Percentiles rank a stretch among this genome's conserved stretches.
phyloP scores from a whole-genome alignment of 2,329 filamentous ascomycete genomes.

The Cercospora sp. region DNA sequence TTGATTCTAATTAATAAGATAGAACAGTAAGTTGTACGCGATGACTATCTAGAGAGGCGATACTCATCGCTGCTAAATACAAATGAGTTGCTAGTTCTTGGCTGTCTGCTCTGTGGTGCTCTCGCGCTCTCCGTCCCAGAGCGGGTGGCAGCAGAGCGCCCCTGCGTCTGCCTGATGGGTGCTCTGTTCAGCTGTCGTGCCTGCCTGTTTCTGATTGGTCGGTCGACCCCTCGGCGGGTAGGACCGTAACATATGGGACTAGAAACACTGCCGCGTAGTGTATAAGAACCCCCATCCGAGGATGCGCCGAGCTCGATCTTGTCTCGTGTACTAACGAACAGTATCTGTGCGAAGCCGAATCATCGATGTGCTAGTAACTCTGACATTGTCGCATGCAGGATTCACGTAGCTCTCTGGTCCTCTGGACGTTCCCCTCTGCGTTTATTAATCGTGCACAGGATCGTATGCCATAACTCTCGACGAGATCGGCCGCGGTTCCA shows the following conservation, averaged over 20 bases:
- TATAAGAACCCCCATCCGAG: not conserved
- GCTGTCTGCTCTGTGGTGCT: no score
- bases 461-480: slow-evolving; percentile 3
- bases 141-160: no score
- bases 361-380: not conserved
- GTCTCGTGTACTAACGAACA: not conserved
- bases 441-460: slow-evolving; percentile 8
- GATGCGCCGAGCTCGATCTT: not conserved
- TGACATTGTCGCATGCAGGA: not conserved
- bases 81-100: no score
- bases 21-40: no score
- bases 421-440: not conserved
- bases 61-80: no score
- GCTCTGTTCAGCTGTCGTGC: no score
- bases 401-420: not conserved
- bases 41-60: no score
- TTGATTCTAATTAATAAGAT: no score
- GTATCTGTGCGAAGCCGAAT: not conserved
- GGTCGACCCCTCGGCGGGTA: no score
- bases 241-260: not conserved
- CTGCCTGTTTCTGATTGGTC: no score
- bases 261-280: not conserved
- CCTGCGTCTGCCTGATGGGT: no score
- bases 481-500: not conserved
- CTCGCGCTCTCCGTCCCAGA: no score